These are phyloP conservation scores for Colletotrichum scovillei DNA, from an alignment of 2,329 filamentous ascomycete genomes.

Conservation along the genomic window DNA sequence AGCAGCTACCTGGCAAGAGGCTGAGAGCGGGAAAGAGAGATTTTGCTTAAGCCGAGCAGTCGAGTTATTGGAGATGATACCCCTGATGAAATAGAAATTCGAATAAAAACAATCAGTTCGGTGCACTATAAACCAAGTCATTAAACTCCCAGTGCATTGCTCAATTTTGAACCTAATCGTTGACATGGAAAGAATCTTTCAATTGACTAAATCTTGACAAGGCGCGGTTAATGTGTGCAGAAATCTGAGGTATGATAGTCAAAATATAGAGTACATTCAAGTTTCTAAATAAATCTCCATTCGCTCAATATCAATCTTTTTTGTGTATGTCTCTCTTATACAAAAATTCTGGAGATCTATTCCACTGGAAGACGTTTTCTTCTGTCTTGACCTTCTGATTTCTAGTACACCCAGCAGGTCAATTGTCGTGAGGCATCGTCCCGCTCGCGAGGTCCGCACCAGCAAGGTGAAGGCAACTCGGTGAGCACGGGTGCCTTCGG, in stretches of 20 bases:
- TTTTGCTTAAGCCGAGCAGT: background rate
- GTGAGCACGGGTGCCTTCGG: conserved; percentile 16
- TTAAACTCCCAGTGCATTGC: background rate
- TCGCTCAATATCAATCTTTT: too few species aligned
- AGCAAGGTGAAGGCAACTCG: background rate
- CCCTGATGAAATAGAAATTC: background rate
- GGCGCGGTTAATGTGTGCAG: too few species aligned
- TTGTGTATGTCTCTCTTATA: too few species aligned
- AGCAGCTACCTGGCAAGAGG: background rate
- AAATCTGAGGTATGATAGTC: too few species aligned
- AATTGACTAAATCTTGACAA: background rate
- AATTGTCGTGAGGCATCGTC: background rate
- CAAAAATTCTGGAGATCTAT: too few species aligned
- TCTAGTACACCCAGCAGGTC: too few species aligned
- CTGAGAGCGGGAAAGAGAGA: background rate
- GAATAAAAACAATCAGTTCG: too few species aligned
- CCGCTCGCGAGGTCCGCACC: background rate
- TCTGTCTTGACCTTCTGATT: too few species aligned
- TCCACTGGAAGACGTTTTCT: too few species aligned
- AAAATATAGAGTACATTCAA: too few species aligned
- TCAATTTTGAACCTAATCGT: background rate
- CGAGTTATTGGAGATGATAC: background rate
- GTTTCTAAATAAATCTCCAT: too few species aligned
- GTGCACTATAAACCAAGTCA: background rate
- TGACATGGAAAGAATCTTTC: background rate